Evolutionary conservation across 2,329 filamentous ascomycete genomes (phyloP).

Genomic region (Falciphora oryzae): DNA sequence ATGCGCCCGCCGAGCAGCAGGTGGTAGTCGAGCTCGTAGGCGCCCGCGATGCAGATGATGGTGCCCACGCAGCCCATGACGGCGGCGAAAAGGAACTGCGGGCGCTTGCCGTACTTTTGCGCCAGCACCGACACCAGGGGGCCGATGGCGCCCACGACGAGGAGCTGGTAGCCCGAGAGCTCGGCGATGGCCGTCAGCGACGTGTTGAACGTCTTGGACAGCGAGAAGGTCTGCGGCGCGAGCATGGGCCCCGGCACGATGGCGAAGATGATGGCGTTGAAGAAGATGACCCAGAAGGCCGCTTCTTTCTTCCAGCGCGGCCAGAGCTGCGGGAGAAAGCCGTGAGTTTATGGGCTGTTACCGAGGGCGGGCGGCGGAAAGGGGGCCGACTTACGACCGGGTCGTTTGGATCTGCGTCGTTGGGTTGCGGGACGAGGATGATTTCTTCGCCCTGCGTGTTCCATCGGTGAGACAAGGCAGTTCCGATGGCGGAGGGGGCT

Average conservation of each 20-base stretch:
- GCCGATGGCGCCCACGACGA: conserved; percentile 16
- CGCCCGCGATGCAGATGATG: conserved; percentile 23
- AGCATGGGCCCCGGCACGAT: conserved; percentile 18
- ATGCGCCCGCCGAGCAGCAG: conserved; percentile 27
- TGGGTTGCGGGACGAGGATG: conserved; percentile 13
- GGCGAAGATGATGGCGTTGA: conserved; percentile 18
- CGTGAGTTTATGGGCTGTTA: no score
- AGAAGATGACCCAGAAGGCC: conserved; percentile 17
- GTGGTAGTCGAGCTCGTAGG: conserved; percentile 20
- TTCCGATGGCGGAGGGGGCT: no score
- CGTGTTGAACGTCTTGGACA: conserved; percentile 18
- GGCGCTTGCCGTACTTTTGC: conserved; percentile 28
- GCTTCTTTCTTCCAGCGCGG: conserved; percentile 18
- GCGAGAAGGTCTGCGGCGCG: conserved; percentile 16
- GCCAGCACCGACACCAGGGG: conserved; percentile 26
- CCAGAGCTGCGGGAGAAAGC: conserved; percentile 13
- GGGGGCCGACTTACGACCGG: conserved; percentile 13
- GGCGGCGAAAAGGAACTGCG: conserved; percentile 26
- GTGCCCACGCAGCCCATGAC: conserved; percentile 23
- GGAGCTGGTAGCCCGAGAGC: conserved; percentile 18
- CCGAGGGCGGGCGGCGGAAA: no score
- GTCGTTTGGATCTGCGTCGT: conserved; percentile 14
- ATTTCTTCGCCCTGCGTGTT: conserved; percentile 15
- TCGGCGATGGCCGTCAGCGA: conserved; percentile 20
- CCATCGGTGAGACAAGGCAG: no score